These are phyloP conservation scores for Phytophthora syringae DNA, from an alignment of 352 stramenopile species.

Conservation along the genomic window DNA sequence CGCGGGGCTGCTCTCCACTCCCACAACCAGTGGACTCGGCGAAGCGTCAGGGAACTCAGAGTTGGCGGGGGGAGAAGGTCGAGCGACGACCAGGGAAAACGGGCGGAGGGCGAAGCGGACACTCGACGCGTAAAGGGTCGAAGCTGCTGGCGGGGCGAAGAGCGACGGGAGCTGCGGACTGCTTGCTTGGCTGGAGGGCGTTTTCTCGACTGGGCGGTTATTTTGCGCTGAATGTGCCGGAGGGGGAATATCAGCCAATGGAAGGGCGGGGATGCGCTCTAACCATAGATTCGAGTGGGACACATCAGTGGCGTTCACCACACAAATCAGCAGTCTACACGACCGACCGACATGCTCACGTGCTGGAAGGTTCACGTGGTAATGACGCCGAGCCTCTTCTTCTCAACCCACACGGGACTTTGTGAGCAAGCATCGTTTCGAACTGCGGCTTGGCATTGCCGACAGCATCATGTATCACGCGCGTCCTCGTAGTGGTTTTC, in stretches of 20 bases:
- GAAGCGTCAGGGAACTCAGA: constrained; percentile 48
- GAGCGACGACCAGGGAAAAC: constrained; percentile 14
- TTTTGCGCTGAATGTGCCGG: constrained; percentile 16
- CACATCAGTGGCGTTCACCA: no score
- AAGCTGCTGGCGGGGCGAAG: background rate
- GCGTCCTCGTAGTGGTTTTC: no score
- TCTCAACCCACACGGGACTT: no score
- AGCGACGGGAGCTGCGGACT: constrained; percentile 10
- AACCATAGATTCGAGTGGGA: no score
- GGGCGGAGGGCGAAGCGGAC: constrained; percentile 4
- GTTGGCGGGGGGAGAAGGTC: constrained; percentile 28
- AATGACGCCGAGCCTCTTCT: no score
- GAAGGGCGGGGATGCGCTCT: background rate
- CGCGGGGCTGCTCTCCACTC: constrained; percentile 37
- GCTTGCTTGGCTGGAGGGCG: constrained; percentile 38
- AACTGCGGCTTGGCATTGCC: no score
- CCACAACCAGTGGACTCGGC: constrained; percentile 56
- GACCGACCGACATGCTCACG: no score
- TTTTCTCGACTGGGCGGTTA: constrained; percentile 33
- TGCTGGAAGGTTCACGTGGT: no score
- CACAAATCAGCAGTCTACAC: no score
- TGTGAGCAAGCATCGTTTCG: no score
- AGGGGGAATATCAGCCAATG: constrained; percentile 19
- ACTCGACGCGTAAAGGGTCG: background rate
- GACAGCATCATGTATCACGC: no score